phyloP scores from a whole-genome alignment of 768 basidiomycete species.

The Podaxis sp. region DNA sequence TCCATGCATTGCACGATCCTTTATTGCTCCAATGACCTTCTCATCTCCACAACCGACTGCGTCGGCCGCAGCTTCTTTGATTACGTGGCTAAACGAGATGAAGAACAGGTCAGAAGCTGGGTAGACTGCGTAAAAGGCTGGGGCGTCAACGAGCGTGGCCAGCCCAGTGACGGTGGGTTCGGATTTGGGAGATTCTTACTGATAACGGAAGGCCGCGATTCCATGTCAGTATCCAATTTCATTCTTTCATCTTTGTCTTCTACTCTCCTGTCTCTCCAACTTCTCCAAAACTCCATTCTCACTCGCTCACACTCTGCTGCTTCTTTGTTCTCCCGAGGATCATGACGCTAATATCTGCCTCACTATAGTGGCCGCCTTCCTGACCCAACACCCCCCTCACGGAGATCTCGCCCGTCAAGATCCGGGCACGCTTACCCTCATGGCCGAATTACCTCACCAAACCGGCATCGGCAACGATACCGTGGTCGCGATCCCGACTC shows the following conservation, averaged over 20 bases:
- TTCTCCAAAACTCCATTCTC: neutral
- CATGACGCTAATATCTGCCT: neutral
- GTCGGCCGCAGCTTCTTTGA: conserved; percentile 74
- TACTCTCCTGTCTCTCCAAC: neutral
- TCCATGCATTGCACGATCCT: conserved; percentile 59
- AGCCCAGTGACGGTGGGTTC: conserved; percentile 82
- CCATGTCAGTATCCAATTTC: conserved; percentile 40
- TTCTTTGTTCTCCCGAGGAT: neutral
- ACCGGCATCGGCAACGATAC: conserved; percentile 20
- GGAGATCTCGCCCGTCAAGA: conserved; percentile 10
- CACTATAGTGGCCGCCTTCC: conserved; percentile 8
- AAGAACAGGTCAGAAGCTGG: conserved; percentile 67
- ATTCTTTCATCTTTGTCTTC: neutral
- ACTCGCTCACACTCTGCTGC: neutral
- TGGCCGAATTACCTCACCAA: conserved; percentile 10
- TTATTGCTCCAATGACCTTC: conserved; percentile 73
- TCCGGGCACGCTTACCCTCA: neutral
- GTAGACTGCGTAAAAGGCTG: conserved; percentile 77
- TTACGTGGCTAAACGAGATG: conserved; percentile 65
- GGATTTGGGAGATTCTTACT: conserved; percentile 74
- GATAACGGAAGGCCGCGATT: conserved; percentile 58
- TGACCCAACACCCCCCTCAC: conserved; percentile 6
- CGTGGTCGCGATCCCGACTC: conserved; percentile 15
- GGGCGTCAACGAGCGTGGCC: conserved; percentile 82
- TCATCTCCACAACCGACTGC: conserved; percentile 56